Conservation (phyloP, 176 grass and related monocot species). For the Aegilops tauschii region DNA sequence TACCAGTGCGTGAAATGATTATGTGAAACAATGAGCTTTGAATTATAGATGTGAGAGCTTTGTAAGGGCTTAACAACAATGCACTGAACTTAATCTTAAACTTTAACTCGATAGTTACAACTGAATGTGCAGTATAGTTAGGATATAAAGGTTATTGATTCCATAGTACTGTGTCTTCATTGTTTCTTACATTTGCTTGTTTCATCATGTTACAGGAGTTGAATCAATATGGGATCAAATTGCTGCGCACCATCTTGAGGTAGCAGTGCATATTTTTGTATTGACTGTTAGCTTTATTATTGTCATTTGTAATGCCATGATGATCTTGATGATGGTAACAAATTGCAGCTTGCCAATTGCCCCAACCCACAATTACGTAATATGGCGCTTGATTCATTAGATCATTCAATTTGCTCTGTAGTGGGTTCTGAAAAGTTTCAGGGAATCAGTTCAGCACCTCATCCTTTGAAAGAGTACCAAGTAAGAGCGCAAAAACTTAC, state of each 20-base stretch:
- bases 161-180: background rate
- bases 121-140: constrained; percentile 6
- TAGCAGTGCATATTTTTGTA: constrained; percentile 36
- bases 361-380: constrained; percentile 75
- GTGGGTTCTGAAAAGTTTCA: constrained; percentile 88
- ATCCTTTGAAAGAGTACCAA: constrained; percentile 44
- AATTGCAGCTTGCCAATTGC: constrained; percentile 79
- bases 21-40: constrained; percentile 5
- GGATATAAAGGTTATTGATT: constrained; percentile 9
- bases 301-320: constrained; percentile 20
- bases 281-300: constrained; percentile 19
- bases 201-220: constrained; percentile 63
- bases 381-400: constrained; percentile 89
- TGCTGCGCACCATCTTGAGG: constrained; percentile 91
- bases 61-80: constrained; percentile 14
- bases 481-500: constrained; percentile 25
- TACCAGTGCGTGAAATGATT: background rate
- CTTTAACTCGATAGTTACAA: background rate
- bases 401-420: constrained; percentile 95
- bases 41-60: constrained; percentile 8
- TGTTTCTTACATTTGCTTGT: constrained; percentile 13
- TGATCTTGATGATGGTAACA: constrained; percentile 27
- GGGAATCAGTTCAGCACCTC: constrained; percentile 48
- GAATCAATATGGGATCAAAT: constrained; percentile 95
- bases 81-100: constrained; percentile 14